Base-by-base conservation (phyloP, 257 asterid species). In the Nemophila menziesii region DNA sequence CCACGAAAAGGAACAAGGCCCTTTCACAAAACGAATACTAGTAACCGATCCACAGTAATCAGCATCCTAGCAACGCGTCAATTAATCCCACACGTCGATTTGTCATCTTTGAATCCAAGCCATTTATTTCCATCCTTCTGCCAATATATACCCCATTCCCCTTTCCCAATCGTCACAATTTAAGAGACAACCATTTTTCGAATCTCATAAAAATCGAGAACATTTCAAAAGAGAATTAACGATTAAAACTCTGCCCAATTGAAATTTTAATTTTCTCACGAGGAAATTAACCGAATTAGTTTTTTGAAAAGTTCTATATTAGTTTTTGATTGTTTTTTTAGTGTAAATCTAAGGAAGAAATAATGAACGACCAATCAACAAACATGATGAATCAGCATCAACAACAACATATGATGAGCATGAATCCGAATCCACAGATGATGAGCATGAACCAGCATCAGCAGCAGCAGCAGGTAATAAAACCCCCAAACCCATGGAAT, bases 351-450 rank as follows among this genome's bases (percentile, higher is more conserved):
- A 44, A 26, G 26, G 3, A 44, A 27, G 36, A 20, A 36, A 56
- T 42, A 38, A 79, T 79, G 92, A 83, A 79, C 57, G 92, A 83
- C 40, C 78, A 69, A 60, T 22, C 60, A 22, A 16, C 65, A 26
- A 27, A 57, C 64, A 77, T 83, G 90, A 72, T 63, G 70, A 74
- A 68, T 51, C 78, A 66, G 69, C 8, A 62, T 62, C 76, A 62
- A 33, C 73, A 63, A 16, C 79, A 65, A 51, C 83, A 64, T 33
- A 80, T 71, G 80, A 76, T 66, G 75, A 59, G 52, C 10, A 54
- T n/a, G 56, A 11, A 27, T 20, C 49, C 36, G 33, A 46, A 46
- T 19, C 64, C 46, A 11, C 59, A 19, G 23, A 14, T 59, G 55
- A 40, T 59, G 59, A 59, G 52, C 42, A 54, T 33, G 10, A 56